phyloP scores from a whole-genome alignment of 176 grass and related monocot species.

The Triticum dicoccoides region DNA sequence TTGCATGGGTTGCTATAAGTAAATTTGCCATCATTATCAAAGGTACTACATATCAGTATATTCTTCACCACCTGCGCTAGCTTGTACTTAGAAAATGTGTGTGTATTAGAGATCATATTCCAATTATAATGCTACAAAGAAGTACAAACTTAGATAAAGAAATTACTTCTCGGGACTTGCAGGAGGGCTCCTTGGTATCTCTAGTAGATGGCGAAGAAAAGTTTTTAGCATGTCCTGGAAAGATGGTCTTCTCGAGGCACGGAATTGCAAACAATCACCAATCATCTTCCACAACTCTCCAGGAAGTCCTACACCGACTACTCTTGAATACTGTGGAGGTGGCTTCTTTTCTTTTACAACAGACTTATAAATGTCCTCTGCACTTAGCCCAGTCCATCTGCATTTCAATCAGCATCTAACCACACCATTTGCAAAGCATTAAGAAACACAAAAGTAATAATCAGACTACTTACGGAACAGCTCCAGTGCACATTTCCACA shows the following conservation, averaged over 20 bases:
- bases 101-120: not conserved
- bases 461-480: conserved; percentile 89
- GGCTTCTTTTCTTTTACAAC: conserved; percentile 85
- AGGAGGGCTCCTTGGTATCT: conserved; percentile 88
- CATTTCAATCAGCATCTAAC: conserved; percentile 56
- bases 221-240: conserved; percentile 96
- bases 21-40: not conserved
- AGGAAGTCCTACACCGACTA: conserved; percentile 97
- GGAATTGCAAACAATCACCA: conserved; percentile 90
- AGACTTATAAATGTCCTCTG: conserved; percentile 80
- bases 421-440: conserved; percentile 33
- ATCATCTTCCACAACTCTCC: conserved; percentile 99
- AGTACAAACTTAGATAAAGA: conserved; percentile 23
- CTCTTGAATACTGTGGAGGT: conserved; percentile 95
- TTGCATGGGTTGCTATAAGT: not conserved
- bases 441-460: conserved; percentile 47
- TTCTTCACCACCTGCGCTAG: not conserved
- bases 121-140: conserved; percentile 21
- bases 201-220: conserved; percentile 92
- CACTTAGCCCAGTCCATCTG: conserved; percentile 96
- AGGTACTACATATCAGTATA: not conserved
- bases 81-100: not conserved
- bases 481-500: conserved; percentile 99
- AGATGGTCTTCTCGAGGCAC: conserved; percentile 76
- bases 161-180: conserved; percentile 90